These are phyloP conservation scores for Monilinia laxa DNA, from an alignment of 2,329 filamentous ascomycete species.

Conservation along the genomic window DNA sequence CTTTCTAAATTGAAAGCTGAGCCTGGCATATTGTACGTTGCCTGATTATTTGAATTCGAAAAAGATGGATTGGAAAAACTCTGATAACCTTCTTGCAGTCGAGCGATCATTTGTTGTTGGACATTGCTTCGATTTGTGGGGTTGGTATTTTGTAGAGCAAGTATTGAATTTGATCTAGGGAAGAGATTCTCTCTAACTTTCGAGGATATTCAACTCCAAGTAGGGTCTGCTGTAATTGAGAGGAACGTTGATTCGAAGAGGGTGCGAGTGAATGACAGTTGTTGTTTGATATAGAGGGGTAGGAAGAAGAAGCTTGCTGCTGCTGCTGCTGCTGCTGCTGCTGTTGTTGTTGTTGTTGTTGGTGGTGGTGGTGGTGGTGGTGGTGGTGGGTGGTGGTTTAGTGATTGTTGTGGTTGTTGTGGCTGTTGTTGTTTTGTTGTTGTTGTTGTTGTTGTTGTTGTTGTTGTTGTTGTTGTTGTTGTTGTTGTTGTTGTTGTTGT, in stretches of 20 bases:
- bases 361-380: no score
- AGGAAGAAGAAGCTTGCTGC: not conserved
- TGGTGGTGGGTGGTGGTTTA: no score
- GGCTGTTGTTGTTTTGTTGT: not conserved
- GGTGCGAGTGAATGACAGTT: slow-evolving; percentile 15
- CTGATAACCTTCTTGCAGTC: not conserved
- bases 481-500: no score
- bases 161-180: slow-evolving; percentile 13
- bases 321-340: no score
- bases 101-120: slow-evolving; percentile 17
- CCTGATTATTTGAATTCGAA: not conserved
- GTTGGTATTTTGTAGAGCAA: slow-evolving; percentile 17
- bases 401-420: no score
- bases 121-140: slow-evolving; percentile 11
- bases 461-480: no score
- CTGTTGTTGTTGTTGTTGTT: no score
- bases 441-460: not conserved
- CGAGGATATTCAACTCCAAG: slow-evolving; percentile 9
- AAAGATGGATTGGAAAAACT: not conserved
- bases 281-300: slow-evolving; percentile 11
- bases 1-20: slow-evolving; percentile 6
- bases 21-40: not conserved
- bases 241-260: slow-evolving; percentile 8
- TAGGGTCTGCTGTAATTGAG: not conserved
- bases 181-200: slow-evolving; percentile 15